Conservation (phyloP, 768 basidiomycete species). For the Naganishia vishniacii region DNA sequence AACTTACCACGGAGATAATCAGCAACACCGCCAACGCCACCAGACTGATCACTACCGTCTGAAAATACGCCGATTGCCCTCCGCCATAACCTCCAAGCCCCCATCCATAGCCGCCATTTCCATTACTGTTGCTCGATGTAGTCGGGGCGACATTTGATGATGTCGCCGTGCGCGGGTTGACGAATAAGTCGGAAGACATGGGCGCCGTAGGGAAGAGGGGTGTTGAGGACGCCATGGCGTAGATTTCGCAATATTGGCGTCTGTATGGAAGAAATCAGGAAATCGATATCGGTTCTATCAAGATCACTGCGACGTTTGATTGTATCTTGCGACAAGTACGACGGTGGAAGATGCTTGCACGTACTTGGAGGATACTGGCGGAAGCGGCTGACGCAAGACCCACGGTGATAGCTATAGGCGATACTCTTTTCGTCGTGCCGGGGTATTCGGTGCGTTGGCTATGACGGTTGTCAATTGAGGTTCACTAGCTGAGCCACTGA, state of each 20-base stretch:
- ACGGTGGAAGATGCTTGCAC: no score
- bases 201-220: constrained; percentile 10
- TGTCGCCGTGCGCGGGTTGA: constrained; percentile 16
- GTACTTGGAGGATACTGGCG: no score
- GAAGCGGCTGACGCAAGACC: no score
- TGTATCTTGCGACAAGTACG: no score
- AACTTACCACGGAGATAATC: constrained; percentile 20
- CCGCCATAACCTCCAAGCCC: constrained; percentile 10
- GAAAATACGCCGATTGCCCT: constrained; percentile 22
- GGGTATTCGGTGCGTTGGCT: no score
- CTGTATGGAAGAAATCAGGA: neutral
- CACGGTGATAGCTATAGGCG: no score
- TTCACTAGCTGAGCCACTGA: no score
- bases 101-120: neutral
- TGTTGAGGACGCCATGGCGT: neutral
- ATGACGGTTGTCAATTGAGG: no score
- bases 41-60: constrained; percentile 26
- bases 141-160: neutral
- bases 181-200: constrained; percentile 11
- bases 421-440: no score
- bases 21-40: constrained; percentile 25
- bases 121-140: neutral
- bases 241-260: no score
- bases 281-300: neutral
- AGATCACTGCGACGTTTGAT: no score